phyloP scores from a whole-genome alignment of 2,329 filamentous ascomycete species.

The Trichoderma sp. region DNA sequence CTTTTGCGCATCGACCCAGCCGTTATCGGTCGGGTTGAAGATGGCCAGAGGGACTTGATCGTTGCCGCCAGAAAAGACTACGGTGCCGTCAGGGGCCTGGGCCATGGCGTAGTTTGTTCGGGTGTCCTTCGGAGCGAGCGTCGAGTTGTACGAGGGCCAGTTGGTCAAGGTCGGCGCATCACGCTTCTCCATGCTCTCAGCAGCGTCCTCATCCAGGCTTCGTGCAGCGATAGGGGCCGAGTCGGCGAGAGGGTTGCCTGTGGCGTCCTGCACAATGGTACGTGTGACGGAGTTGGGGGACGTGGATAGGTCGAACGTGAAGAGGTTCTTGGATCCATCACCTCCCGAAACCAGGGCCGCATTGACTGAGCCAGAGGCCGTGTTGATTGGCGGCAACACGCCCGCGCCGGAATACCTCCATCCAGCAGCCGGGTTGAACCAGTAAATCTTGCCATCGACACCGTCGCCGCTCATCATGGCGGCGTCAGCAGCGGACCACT shows the following conservation, averaged over 20 bases:
- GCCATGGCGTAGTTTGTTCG: slow-evolving; percentile 74
- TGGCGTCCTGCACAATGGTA: slow-evolving; percentile 64
- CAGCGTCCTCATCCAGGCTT: slow-evolving; percentile 35
- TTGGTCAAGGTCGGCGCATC: slow-evolving; percentile 57
- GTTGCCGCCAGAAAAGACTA: slow-evolving; percentile 79
- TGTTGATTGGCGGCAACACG: slow-evolving; percentile 62
- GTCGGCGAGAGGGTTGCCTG: slow-evolving; percentile 56
- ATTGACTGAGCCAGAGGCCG: slow-evolving; percentile 59
- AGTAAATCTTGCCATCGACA: slow-evolving; percentile 66
- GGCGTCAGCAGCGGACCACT: slow-evolving; percentile 71
- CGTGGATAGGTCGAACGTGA: slow-evolving; percentile 73
- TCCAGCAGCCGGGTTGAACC: slow-evolving; percentile 63
- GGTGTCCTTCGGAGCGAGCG: slow-evolving; percentile 63
- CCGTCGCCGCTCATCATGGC: slow-evolving; percentile 72
- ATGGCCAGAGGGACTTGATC: slow-evolving; percentile 68
- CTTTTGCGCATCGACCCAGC: slow-evolving; percentile 73
- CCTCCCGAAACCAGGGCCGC: slow-evolving; percentile 68
- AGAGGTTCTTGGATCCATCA: slow-evolving; percentile 76
- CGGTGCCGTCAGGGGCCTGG: slow-evolving; percentile 63
- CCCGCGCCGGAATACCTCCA: slow-evolving; percentile 71
- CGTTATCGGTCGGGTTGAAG: slow-evolving; percentile 74
- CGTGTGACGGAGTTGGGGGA: slow-evolving; percentile 76
- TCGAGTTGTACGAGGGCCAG: slow-evolving; percentile 80
- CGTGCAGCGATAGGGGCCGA: slow-evolving; percentile 47
- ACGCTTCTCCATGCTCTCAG: slow-evolving; percentile 32